A percentile compares a stretch with the other conserved stretches of the same genome.
Conservation (phyloP, 176 grass and related monocot species). For the Zoysia japonica region DNA sequence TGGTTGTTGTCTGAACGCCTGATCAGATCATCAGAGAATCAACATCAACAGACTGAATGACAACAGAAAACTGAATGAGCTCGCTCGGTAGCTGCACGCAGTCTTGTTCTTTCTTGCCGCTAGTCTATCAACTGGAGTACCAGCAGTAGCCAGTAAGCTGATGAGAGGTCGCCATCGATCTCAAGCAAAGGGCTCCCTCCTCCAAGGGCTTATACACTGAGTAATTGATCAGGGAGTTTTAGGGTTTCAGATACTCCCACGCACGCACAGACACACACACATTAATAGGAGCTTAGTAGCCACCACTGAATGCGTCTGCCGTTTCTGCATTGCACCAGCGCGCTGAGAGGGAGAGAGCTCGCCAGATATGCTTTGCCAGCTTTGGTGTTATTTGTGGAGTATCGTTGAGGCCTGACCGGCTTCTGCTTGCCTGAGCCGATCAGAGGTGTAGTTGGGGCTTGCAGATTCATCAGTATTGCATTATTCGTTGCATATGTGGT, state of each 20-base stretch:
- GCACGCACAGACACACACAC: neutral
- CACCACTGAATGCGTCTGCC: constrained; percentile 37
- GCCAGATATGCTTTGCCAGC: constrained; percentile 12
- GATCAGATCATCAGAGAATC: constrained; percentile 30
- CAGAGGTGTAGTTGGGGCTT: constrained; percentile 28
- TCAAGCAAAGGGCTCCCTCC: neutral
- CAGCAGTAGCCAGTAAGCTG: constrained; percentile 7
- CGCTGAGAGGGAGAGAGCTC: constrained; percentile 10
- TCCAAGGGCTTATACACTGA: no score
- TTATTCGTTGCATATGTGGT: constrained; percentile 10
- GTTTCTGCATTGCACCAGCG: constrained; percentile 28
- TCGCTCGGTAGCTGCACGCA: neutral
- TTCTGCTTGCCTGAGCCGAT: constrained; percentile 40
- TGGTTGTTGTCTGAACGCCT: constrained; percentile 14
- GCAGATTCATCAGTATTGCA: constrained; percentile 26
- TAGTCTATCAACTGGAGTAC: neutral
- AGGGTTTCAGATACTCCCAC: constrained; percentile 13
- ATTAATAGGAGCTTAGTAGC: constrained; percentile 18
- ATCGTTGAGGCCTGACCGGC: no score
- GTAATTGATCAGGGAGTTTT: constrained; percentile 8
- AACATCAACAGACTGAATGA: constrained; percentile 10
- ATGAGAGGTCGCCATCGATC: constrained; percentile 63
- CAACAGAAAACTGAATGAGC: constrained; percentile 20
- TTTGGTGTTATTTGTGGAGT: no score
- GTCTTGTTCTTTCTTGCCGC: neutral